Percentiles rank a stretch among this genome's conserved stretches.
Conservation (phyloP, 23 red algal species). For the Cyanidiococcus yangmingshanensis region DNA sequence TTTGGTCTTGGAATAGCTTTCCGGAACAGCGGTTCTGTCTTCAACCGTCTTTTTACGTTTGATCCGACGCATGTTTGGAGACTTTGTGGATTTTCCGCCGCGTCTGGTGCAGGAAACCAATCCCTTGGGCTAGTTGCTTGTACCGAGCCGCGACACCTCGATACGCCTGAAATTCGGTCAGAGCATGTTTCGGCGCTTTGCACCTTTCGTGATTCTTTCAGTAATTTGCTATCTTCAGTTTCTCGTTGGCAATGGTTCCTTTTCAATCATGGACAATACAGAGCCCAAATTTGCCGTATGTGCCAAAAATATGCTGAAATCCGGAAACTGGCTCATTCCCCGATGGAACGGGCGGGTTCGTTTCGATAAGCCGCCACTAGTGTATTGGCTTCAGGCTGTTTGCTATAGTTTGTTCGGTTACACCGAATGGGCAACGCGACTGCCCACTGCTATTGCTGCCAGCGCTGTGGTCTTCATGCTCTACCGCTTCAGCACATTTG, state of each 20-base stretch:
- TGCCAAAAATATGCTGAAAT: conserved; percentile 17
- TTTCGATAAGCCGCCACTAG: conserved; percentile 32
- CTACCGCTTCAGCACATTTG: conserved; percentile 1
- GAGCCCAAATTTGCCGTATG: conserved; percentile 32
- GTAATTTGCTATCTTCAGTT: conserved; percentile 12
- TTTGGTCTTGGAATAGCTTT: no score
- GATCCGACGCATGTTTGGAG: no score
- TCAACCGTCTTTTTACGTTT: no score
- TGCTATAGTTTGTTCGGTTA: conserved; percentile 20
- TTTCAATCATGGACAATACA: conserved; percentile 33
- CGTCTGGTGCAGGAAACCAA: no score
- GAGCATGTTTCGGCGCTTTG: not conserved
- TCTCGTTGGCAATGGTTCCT: conserved; percentile 21
- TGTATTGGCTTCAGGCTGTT: conserved; percentile 28
- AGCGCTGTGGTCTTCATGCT: not conserved
- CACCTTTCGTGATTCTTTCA: not conserved
- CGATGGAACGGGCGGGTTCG: conserved; percentile 22
- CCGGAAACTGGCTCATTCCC: conserved; percentile 30
- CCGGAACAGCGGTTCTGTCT: no score
- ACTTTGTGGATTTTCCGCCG: no score
- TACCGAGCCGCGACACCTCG: not conserved
- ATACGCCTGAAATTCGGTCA: not conserved
- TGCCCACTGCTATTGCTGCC: conserved; percentile 21
- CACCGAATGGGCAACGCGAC: conserved; percentile 24
- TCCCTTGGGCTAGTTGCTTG: not conserved